Evolutionary conservation across 257 asterid species (phyloP).

Genomic region (Nicotiana otophora): DNA sequence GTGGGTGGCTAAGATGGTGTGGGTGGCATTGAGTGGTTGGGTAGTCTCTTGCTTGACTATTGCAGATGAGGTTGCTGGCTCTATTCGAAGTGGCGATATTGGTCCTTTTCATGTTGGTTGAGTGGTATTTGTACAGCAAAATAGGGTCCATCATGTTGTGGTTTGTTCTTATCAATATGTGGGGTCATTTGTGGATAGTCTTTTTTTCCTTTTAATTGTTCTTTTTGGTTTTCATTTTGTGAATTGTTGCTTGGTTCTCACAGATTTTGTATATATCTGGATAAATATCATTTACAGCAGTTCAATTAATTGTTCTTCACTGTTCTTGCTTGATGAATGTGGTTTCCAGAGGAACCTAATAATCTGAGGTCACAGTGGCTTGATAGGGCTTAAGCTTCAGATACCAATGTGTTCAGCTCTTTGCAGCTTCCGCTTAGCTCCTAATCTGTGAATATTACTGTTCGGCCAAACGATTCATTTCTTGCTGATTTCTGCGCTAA

Average conservation of each 20-base stretch:
- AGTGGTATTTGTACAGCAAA: conserved; percentile 5
- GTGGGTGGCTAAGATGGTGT: conserved; percentile 61
- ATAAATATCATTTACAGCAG: not conserved
- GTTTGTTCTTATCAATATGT: conserved; percentile 8
- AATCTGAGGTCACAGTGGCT: not conserved
- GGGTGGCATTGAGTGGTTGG: conserved; percentile 70
- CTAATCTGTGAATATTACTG: not conserved
- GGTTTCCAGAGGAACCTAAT: not conserved
- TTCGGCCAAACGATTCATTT: not conserved
- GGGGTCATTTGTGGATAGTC: not conserved
- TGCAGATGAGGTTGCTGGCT: conserved; percentile 75
- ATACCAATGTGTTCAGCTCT: not conserved
- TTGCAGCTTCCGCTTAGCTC: not conserved
- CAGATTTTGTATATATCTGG: not conserved
- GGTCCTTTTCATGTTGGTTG: conserved; percentile 66
- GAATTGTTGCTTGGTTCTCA: not conserved
- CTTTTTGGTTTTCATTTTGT: not conserved
- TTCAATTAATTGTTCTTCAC: not conserved
- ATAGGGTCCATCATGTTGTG: not conserved
- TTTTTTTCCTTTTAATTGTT: not conserved
- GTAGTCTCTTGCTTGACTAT: conserved; percentile 58
- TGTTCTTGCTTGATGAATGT: not conserved
- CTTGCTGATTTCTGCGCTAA: not conserved
- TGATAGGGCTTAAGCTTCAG: not conserved
- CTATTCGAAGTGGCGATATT: conserved; percentile 53